Evolutionary conservation across 169 alveolate genomes (phyloP).

Genomic region (Babesia sp.): DNA sequence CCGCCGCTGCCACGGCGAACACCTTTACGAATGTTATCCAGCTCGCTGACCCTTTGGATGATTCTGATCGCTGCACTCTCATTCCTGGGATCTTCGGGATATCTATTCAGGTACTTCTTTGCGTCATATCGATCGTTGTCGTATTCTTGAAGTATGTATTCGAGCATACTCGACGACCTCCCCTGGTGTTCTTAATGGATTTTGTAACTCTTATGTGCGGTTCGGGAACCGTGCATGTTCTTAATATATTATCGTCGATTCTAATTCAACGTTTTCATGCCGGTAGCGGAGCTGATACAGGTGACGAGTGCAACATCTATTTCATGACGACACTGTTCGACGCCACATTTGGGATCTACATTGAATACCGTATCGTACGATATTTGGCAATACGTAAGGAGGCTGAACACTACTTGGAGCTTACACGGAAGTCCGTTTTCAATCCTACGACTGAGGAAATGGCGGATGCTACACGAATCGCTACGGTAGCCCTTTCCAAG

Average conservation of each 20-base stretch:
- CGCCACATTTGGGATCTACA: slow-evolving; percentile 73
- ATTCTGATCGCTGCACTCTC: slow-evolving; percentile 59
- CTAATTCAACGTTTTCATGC: slow-evolving; percentile 48
- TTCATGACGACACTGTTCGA: slow-evolving; percentile 74
- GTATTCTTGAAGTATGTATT: slow-evolving; percentile 67
- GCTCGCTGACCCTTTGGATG: slow-evolving; percentile 1
- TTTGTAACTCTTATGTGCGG: slow-evolving; percentile 73
- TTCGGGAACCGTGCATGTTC: slow-evolving; percentile 68
- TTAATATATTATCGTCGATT: slow-evolving; percentile 71
- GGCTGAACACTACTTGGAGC: slow-evolving; percentile 54
- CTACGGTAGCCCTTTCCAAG: slow-evolving; percentile 21
- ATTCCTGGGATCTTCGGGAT: slow-evolving; percentile 79
- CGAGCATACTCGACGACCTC: slow-evolving; percentile 72
- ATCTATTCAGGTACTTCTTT: slow-evolving; percentile 69
- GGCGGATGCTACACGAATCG: slow-evolving; percentile 60
- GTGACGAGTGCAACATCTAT: slow-evolving; percentile 78
- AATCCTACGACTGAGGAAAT: slow-evolving; percentile 57
- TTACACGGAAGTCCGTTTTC: slow-evolving; percentile 60
- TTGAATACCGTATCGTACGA: slow-evolving; percentile 62
- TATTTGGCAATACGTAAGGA: slow-evolving; percentile 60
- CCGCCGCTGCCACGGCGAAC: slow-evolving; percentile 9
- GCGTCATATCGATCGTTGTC: slow-evolving; percentile 63
- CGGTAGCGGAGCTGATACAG: neutral
- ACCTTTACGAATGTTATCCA: neutral
- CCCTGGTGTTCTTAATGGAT: slow-evolving; percentile 67